Evolutionary conservation across 139 green algal genomes (phyloP), one percentile per base, ranked within the genome.

Genomic region (Auxenochlorella pyrenoidosa): DNA sequence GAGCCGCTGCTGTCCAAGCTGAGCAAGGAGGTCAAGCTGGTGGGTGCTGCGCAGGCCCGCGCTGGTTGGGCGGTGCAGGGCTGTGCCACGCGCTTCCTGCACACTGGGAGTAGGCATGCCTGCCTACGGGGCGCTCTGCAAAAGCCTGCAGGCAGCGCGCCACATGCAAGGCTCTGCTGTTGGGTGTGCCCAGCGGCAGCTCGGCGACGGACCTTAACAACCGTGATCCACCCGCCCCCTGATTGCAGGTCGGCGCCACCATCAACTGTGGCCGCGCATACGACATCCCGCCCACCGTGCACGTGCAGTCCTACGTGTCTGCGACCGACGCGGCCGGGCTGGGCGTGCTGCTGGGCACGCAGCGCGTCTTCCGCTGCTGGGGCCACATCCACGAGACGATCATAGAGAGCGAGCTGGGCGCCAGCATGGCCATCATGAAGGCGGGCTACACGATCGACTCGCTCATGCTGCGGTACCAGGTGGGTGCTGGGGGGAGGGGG

Each of bases 381-480:
- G 83, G 87, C 30, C 75, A 85, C 82, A 86, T 91, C 68, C 51
- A 73, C 21, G 87, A 94, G 73, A 91, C 87, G 1, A 77, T 94
- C 28, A 87, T 90, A 36, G 40, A 91, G 63, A 83, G 71, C 15
- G 92, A 95, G 80, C 87, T 94, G 44, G 92, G 92, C 24, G 84
- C 86, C 24, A 89, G 82, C 30, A 32, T 36, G 1, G 88, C 88
- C n/a, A 94, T 95, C n/a, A 59, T 93, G 19, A 79, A 91, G 3
- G 89, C 86, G 18, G 91, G 89, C 21, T 95, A 91, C 82, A 88
- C 72, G 38, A 93, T 95, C 30, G 92, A 94, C 78, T 89, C 59
- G 26, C 88, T 95, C 68, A 91, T 94, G 92, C 83, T 92, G 58
- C 85, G 89, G 1, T 95, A 95, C 83, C 91, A 93, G 83, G 91